These are phyloP conservation scores for Aspergillus candidus DNA, from an alignment of 2,329 filamentous ascomycete genomes.

Conservation along the genomic window DNA sequence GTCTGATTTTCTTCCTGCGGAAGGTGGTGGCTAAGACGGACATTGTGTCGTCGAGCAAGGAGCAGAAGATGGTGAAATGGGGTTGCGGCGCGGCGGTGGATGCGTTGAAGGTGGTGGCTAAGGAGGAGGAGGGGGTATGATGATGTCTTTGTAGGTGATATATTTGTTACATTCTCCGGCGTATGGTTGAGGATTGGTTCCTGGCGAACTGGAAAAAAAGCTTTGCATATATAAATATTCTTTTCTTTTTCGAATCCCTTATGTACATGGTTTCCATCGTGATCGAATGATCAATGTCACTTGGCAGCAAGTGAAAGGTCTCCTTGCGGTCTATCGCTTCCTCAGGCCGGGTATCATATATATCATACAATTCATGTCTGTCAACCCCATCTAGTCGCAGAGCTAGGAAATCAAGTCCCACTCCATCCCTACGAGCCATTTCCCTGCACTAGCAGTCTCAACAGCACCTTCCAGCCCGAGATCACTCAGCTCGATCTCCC, in stretches of 20 bases:
- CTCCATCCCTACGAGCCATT: constrained; percentile 35
- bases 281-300: background rate
- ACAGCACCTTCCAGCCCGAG: background rate
- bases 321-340: background rate
- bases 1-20: constrained; percentile 72
- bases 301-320: background rate
- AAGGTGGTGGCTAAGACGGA: constrained; percentile 66
- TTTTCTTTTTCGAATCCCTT: background rate
- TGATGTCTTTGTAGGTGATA: background rate
- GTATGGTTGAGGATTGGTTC: constrained; percentile 21
- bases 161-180: background rate
- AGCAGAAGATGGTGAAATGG: constrained; percentile 48
- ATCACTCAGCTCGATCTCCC: constrained; percentile 29
- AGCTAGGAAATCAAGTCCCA: constrained; percentile 31
- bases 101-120: constrained; percentile 34
- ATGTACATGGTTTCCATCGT: background rate
- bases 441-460: constrained; percentile 7
- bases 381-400: too few relatives aligned
- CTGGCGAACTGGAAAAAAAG: constrained; percentile 33
- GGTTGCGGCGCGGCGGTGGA: constrained; percentile 38
- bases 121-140: constrained; percentile 8
- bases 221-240: constrained; percentile 4
- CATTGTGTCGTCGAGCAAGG: constrained; percentile 43
- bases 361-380: background rate
- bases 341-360: constrained; percentile 2